A percentile compares a stretch with the other conserved stretches of the same genome.
Conservation (phyloP, 345 rosid genomes). For the Bruguiera parviflora region DNA sequence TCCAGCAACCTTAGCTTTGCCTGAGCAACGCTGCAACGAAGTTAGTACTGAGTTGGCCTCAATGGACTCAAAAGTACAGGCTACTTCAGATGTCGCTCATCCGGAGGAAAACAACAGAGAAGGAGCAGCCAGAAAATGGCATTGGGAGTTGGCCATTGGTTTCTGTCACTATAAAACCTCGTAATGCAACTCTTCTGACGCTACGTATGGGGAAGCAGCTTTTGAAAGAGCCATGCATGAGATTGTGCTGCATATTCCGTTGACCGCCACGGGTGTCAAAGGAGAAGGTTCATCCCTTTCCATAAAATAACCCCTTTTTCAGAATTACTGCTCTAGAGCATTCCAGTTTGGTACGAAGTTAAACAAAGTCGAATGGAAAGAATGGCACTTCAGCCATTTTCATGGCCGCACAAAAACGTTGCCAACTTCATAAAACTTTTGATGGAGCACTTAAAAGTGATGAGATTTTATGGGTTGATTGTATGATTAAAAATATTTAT, state of each 20-base stretch:
- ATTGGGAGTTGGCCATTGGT: slow-evolving; percentile 97
- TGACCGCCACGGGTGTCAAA: slow-evolving; percentile 89
- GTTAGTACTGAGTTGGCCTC: slow-evolving; percentile 54
- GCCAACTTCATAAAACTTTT: too few relatives aligned
- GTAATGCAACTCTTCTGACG: slow-evolving; percentile 87
- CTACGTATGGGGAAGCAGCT: slow-evolving; percentile 95
- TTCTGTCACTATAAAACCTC: slow-evolving; percentile 60
- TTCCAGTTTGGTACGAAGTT: neutral
- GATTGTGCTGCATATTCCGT: slow-evolving; percentile 96
- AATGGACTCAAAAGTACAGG: slow-evolving; percentile 68
- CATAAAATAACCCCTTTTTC: neutral
- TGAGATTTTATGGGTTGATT: too few relatives aligned
- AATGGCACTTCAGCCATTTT: too few relatives aligned
- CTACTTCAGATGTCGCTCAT: slow-evolving; percentile 87
- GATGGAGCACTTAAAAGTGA: too few relatives aligned
- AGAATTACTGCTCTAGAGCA: neutral
- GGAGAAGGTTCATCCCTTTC: slow-evolving; percentile 59
- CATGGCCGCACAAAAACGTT: too few relatives aligned
- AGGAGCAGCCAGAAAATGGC: slow-evolving; percentile 82
- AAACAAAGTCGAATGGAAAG: too few relatives aligned
- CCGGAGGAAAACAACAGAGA: slow-evolving; percentile 91
- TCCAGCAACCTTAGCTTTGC: slow-evolving; percentile 91
- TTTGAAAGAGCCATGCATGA: slow-evolving; percentile 93
- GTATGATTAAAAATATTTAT: too few relatives aligned
- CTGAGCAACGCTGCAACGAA: slow-evolving; percentile 83